phyloP scores from a whole-genome alignment of 176 grass and related monocot species.

The Rhynchospora tenuis region DNA sequence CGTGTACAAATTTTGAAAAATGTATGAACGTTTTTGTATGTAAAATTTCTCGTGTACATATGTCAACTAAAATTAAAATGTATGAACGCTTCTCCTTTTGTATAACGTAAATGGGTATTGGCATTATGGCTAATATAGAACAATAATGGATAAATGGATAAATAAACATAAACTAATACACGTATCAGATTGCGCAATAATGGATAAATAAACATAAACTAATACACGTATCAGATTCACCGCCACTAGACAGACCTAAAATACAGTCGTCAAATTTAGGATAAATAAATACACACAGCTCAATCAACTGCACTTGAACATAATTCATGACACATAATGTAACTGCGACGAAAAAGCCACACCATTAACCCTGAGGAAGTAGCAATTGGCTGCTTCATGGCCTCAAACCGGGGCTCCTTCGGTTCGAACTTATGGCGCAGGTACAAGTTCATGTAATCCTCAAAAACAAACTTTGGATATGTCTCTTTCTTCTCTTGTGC shows the following conservation, averaged over 20 bases:
- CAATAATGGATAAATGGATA: neutral
- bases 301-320: conserved; percentile 1
- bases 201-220: neutral
- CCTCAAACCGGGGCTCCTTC: conserved; percentile 71
- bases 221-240: neutral
- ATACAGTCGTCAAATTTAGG: neutral
- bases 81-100: neutral
- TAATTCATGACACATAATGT: neutral
- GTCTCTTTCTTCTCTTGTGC: neutral
- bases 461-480: conserved; percentile 74
- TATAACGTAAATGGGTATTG: too few species aligned
- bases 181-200: neutral
- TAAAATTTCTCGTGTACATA: neutral
- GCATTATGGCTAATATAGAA: too few species aligned
- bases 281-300: neutral
- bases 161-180: too few species aligned
- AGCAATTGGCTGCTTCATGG: conserved; percentile 59
- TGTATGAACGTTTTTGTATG: neutral
- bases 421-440: conserved; percentile 62
- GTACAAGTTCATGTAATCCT: conserved; percentile 94
- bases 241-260: neutral
- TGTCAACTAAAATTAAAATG: neutral
- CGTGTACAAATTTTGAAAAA: neutral
- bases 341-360: neutral
- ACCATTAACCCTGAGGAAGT: conserved; percentile 19